Base-by-base conservation (phyloP, 345 rosid genomes). In the Garcia nutans region DNA sequence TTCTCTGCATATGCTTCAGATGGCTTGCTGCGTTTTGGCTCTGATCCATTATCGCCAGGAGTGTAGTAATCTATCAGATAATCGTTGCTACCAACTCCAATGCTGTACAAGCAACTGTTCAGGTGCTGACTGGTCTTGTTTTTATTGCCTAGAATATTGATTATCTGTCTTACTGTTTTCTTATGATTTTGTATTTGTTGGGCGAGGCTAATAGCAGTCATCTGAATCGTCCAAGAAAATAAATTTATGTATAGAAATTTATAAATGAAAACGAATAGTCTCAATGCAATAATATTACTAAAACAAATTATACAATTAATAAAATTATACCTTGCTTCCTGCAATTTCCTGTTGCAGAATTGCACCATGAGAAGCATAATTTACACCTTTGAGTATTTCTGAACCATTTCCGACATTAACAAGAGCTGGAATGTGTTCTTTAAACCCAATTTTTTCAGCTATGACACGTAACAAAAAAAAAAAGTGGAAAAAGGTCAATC, bases 381-480 rank as follows among this genome's bases (percentile, higher is more conserved):
- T 66, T 45, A n/a, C 70, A 66, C 70, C 70, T 66, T 66, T 20
- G 52, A 66, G 54, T 2, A 66, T 44, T 44, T 66, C 52, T 66
- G 50, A n/a, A 5, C 50, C 50, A 66, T 41, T 66, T 7, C 70
- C 70, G 12, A 66, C 50, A 1, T 10, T 42, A 11, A 20, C 44
- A 24, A 41, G 44, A 41, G 70, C 28, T 44, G 54, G 54, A 44
- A 66, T 66, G 9, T 44, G 22, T 20, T n/a, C 19, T 23, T 44
- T 66, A 44, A 66, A 41, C 9, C 70, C 70, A 66, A 66, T 20
- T n/a, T 66, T 66, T 44, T 66, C 28, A 66, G 54, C 70, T 66
- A 55, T 42, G 17, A 66, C 2, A 47, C 50, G 10, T 41, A 10
- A 37, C 13, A 19, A 66, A n/a, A 9, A 33, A 65, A 42, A n/a